phyloP scores from a whole-genome alignment of 129 eudicot species.

The Flaveria sonorensis region DNA sequence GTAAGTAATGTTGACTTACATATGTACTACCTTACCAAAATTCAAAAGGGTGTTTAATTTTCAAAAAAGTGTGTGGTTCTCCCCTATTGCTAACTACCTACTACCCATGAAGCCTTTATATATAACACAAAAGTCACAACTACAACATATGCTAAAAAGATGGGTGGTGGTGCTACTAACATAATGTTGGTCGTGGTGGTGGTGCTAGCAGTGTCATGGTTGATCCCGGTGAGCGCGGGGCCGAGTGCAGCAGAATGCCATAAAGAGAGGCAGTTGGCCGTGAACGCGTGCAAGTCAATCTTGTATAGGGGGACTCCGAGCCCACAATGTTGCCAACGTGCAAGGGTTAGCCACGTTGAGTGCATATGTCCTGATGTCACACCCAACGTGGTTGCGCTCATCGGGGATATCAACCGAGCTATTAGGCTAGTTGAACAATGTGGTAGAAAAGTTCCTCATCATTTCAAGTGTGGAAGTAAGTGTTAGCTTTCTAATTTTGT shows the following conservation, averaged over 20 bases:
- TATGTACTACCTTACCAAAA: no score
- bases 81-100: neutral
- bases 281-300: slow-evolving; percentile 46
- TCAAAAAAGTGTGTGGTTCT: neutral
- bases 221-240: neutral
- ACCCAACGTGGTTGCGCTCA: slow-evolving; percentile 38
- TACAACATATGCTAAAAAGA: neutral
- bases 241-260: slow-evolving; percentile 41
- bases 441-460: slow-evolving; percentile 60
- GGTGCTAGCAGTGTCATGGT: neutral
- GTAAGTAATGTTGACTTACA: no score
- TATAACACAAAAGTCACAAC: neutral
- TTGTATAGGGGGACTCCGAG: slow-evolving; percentile 34
- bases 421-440: slow-evolving; percentile 45
- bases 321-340: slow-evolving; percentile 39
- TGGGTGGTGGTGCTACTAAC: slow-evolving; percentile 11
- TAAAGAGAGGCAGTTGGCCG: slow-evolving; percentile 32
- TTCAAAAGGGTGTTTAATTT: neutral
- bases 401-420: slow-evolving; percentile 32
- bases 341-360: slow-evolving; percentile 43
- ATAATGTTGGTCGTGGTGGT: slow-evolving; percentile 12
- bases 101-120: neutral
- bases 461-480: slow-evolving; percentile 58
- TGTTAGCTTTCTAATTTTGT: neutral
- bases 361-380: slow-evolving; percentile 52